phyloP scores from a whole-genome alignment of 208 protist species.

The Phytomonas sp. region DNA sequence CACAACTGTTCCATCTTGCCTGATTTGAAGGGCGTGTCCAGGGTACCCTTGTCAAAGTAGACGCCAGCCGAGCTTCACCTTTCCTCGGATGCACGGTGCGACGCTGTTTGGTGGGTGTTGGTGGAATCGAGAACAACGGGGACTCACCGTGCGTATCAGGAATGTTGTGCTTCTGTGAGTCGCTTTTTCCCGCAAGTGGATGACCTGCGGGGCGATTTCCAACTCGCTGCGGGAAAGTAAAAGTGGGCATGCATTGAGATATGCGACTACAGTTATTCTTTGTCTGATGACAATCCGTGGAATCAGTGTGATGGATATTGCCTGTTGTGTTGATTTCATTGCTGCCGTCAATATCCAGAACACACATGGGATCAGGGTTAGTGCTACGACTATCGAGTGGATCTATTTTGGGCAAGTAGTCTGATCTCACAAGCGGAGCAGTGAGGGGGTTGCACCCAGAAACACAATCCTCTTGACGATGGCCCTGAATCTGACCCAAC shows the following conservation, averaged over 20 bases:
- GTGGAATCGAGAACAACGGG: constrained; percentile 10
- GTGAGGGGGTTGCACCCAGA: not conserved
- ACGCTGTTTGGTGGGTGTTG: constrained; percentile 38
- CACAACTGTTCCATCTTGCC: not conserved
- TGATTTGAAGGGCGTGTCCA: not conserved
- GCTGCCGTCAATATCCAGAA: not conserved
- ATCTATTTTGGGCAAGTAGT: not conserved
- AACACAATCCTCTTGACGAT: not conserved
- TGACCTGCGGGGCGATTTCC: not conserved
- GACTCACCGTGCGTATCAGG: not conserved
- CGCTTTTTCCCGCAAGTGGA: not conserved
- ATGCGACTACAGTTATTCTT: not conserved
- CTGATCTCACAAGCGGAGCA: not conserved
- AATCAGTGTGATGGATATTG: not conserved
- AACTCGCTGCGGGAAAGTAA: not conserved
- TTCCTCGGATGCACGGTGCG: constrained; percentile 34
- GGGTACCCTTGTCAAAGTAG: not conserved
- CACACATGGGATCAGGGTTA: not conserved
- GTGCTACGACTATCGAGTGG: not conserved
- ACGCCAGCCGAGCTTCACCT: not conserved
- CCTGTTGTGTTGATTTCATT: not conserved
- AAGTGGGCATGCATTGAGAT: not conserved
- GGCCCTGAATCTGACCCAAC: not conserved
- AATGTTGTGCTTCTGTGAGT: not conserved
- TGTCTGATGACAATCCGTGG: not conserved